These are phyloP conservation scores for Mortierella sp. DNA, from an alignment of 371 early-diverging fungal genomes.

Conservation along the genomic window DNA sequence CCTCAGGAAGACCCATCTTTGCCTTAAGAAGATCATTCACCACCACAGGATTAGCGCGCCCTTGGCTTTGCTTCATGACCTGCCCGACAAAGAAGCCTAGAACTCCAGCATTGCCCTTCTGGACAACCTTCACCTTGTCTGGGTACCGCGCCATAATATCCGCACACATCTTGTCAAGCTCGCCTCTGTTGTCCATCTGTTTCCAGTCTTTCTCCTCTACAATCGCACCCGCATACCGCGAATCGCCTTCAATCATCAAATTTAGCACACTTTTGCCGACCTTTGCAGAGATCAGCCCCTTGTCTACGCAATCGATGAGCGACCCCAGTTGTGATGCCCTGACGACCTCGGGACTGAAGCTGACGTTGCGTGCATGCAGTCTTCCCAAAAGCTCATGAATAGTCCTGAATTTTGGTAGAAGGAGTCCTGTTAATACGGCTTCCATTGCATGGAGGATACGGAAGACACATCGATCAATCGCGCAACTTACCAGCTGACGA, in stretches of 20 bases:
- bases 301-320: conserved; percentile 73
- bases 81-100: conserved; percentile 47
- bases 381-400: conserved; percentile 83
- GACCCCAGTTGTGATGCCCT: conserved; percentile 68
- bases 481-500: conserved; percentile 22
- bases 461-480: not conserved
- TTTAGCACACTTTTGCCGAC: conserved; percentile 76
- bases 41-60: conserved; percentile 43
- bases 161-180: conserved; percentile 63
- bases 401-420: conserved; percentile 63
- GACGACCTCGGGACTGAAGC: conserved; percentile 69
- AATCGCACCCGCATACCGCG: conserved; percentile 64
- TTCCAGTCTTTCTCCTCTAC: conserved; percentile 78
- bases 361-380: conserved; percentile 67
- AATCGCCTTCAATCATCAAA: conserved; percentile 73
- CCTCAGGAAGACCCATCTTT: conserved; percentile 23
- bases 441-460: too few species aligned
- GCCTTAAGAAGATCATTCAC: conserved; percentile 23
- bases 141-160: conserved; percentile 64
- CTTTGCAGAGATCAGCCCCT: conserved; percentile 69
- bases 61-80: conserved; percentile 38
- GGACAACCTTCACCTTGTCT: conserved; percentile 64
- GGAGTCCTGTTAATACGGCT: too few species aligned
- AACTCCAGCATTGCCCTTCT: conserved; percentile 52
- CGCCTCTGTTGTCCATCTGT: conserved; percentile 63